Evolutionary conservation across 129 eudicot species (phyloP), one percentile per base, ranked within the genome.

Genomic region (Saussurea involucrata): DNA sequence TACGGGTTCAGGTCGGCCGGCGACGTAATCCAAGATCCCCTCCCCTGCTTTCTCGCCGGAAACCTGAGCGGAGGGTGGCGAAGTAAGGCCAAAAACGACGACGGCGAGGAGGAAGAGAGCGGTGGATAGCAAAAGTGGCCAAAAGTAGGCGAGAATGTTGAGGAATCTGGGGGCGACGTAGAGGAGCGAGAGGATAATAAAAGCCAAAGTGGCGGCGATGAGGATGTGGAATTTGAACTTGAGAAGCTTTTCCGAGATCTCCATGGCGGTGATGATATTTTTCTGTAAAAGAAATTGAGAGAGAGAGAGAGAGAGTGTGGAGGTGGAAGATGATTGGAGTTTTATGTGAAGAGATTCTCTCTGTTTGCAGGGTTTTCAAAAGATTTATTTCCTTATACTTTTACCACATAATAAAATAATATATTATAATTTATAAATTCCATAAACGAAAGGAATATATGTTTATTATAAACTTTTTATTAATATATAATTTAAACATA

Each of bases 101-200:
- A 84, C 85, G 77, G 85, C 86, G 78, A 69, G 75, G 20, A 88
- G 89, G 55, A 88, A 88, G 0, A 90, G 83, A 21, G 88, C 87
- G n/a, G 93, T 90, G 3, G 93, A 90, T 4, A 80, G 61, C 27
- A 91, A 17, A 0, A 91, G 90, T 6, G 93, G 97, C 90, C 91
- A 88, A 55, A 88, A 91, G 85, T 88, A 88, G 24, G 85, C 85
- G 31, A 91, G 21, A 49, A 88, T 46, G 63, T 86, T 72, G 76
- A 88, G 37, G 37, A 86, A 82, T 5, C 82, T 78, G 1, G 91
- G 91, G 17, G 90, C 91, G 1, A 80, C 5, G 25, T 80, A 80
- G 72, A 85, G 46, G 28, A 84, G 18, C 5, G 63, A 66, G 69
- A 71, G 1, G 74, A 74, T 20, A 22, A 75, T 5, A 57, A 85